Evolutionary conservation across 2,329 filamentous ascomycete genomes (phyloP).

Genomic region (Exophiala aquamarina): DNA sequence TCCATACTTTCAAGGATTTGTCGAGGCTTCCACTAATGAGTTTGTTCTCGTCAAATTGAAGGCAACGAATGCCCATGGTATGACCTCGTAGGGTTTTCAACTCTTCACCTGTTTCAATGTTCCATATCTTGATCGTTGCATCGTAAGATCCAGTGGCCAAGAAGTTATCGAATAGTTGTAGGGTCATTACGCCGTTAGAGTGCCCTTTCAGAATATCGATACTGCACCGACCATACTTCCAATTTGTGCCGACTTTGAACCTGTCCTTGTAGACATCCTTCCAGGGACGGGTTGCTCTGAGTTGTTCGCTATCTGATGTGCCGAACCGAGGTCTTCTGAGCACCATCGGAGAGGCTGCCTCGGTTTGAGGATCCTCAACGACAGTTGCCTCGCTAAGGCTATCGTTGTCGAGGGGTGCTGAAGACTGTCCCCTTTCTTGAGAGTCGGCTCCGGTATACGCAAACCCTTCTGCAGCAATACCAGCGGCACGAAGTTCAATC

Average conservation of each 20-base stretch:
- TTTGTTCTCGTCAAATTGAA: slow-evolving; percentile 91
- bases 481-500: slow-evolving; percentile 69
- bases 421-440: slow-evolving; percentile 1
- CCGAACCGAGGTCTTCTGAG: slow-evolving; percentile 8
- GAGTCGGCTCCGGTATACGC: slow-evolving; percentile 45
- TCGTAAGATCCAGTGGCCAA: slow-evolving; percentile 95
- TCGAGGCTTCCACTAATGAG: slow-evolving; percentile 90
- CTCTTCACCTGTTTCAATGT: slow-evolving; percentile 83
- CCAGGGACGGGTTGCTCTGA: slow-evolving; percentile 64
- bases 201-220: slow-evolving; percentile 84
- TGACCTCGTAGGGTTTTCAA: slow-evolving; percentile 84
- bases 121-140: slow-evolving; percentile 92
- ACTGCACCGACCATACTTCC: slow-evolving; percentile 90
- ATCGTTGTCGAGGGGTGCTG: slow-evolving; percentile 11
- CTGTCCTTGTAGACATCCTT: slow-evolving; percentile 96
- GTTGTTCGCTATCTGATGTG: slow-evolving; percentile 13
- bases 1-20: slow-evolving; percentile 88
- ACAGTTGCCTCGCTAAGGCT: slow-evolving; percentile 12
- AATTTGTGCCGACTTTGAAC: slow-evolving; percentile 94
- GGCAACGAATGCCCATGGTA: slow-evolving; percentile 75
- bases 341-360: slow-evolving; percentile 12
- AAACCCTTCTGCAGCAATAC: slow-evolving; percentile 56
- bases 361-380: slow-evolving; percentile 15
- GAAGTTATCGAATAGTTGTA: slow-evolving; percentile 83
- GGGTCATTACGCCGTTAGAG: slow-evolving; percentile 79